These are phyloP conservation scores for Botryotinia convoluta DNA, from an alignment of 2,329 filamentous ascomycete genomes.

Conservation along the genomic window DNA sequence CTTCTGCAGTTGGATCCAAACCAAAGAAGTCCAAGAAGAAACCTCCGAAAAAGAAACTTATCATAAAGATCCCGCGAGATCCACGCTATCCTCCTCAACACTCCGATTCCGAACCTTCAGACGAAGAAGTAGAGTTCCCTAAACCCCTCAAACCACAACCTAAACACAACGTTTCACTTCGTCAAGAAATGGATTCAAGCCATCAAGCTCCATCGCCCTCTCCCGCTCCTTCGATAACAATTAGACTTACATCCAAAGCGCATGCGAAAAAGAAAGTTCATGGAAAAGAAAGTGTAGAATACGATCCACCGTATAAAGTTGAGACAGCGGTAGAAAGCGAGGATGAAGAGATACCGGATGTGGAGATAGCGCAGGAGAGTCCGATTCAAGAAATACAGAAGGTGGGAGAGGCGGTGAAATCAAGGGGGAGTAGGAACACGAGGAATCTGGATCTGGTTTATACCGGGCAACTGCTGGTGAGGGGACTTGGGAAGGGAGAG, in stretches of 20 bases:
- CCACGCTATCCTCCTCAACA: background rate
- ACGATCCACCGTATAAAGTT: background rate
- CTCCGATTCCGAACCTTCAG: background rate
- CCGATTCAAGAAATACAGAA: background rate
- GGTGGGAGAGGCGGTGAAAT: too few species aligned
- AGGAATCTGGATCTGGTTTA: constrained; percentile 8
- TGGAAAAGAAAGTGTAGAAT: background rate
- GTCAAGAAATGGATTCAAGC: background rate
- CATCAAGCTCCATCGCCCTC: background rate
- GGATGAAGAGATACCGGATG: background rate
- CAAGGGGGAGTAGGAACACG: background rate
- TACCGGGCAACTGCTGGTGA: background rate
- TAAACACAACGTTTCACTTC: background rate
- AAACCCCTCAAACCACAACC: background rate
- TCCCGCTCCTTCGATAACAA: background rate
- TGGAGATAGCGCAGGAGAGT: background rate
- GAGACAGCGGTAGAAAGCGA: background rate
- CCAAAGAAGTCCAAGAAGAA: background rate
- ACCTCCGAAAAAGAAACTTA: background rate
- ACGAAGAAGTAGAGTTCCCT: background rate
- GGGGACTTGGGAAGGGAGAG: background rate
- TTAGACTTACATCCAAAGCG: background rate
- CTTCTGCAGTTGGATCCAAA: too few species aligned
- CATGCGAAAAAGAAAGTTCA: background rate
- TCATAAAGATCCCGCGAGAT: background rate